phyloP scores from a whole-genome alignment of 495 filamentous ascomycete species.

The Daldinia loculata region DNA sequence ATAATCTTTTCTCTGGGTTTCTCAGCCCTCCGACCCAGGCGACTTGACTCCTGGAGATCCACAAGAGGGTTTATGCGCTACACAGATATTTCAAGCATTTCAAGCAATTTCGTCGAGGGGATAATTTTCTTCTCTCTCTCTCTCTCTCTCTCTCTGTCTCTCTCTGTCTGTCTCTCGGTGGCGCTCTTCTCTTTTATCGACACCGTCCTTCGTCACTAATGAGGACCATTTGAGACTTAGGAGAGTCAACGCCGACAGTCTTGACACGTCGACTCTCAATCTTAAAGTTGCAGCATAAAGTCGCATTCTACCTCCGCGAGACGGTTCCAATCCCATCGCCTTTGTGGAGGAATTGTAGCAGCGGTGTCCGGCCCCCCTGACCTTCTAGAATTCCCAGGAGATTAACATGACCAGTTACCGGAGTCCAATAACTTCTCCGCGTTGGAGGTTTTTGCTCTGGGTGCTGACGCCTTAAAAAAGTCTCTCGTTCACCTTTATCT shows the following conservation, averaged over 20 bases:
- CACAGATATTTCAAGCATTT: conserved; percentile 42
- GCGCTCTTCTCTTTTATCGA: conserved; percentile 27
- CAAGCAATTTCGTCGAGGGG: conserved; percentile 23
- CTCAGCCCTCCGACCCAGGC: conserved; percentile 37
- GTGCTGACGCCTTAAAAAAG: conserved; percentile 59
- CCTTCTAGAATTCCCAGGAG: conserved; percentile 44
- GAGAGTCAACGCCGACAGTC: conserved; percentile 26
- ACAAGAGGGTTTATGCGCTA: conserved; percentile 32
- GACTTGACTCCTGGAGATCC: conserved; percentile 33
- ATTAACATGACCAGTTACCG: conserved; percentile 67
- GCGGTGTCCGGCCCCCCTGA: conserved; percentile 49
- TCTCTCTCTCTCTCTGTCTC: neutral
- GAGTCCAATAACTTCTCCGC: conserved; percentile 61
- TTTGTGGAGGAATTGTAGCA: conserved; percentile 53
- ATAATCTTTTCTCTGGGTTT: conserved; percentile 32
- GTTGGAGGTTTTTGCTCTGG: conserved; percentile 63
- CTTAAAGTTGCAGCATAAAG: conserved; percentile 33
- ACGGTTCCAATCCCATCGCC: conserved; percentile 41
- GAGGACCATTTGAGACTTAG: conserved; percentile 14
- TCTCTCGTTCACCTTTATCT: conserved; percentile 42
- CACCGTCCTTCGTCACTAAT: conserved; percentile 28
- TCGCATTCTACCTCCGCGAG: conserved; percentile 33
- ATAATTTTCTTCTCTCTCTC: conserved; percentile 9
- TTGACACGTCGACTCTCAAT: conserved; percentile 24
- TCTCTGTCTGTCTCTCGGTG: conserved; percentile 4